Evolutionary conservation across 495 filamentous ascomycete species (phyloP).

Genomic region (Wilcoxina mikolae): DNA sequence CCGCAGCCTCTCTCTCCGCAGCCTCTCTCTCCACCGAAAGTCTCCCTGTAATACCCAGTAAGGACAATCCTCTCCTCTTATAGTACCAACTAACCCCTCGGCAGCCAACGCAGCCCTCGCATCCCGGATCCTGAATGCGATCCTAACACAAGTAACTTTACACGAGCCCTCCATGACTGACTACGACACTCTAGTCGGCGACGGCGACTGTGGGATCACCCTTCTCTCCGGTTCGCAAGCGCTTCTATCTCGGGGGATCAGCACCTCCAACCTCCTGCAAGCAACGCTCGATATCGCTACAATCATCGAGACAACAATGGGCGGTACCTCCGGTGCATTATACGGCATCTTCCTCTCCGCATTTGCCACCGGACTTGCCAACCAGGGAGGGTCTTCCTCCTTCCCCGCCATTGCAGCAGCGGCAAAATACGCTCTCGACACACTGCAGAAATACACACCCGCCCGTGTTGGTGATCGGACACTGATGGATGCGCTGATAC

Average conservation of each 20-base stretch:
- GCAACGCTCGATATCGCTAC: conserved; percentile 60
- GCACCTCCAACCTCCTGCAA: conserved; percentile 52
- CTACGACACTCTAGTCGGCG: conserved; percentile 84
- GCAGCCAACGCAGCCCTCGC: background rate
- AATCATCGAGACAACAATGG: conserved; percentile 76
- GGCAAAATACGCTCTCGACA: conserved; percentile 50
- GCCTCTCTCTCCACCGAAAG: background rate
- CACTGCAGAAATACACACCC: conserved; percentile 72
- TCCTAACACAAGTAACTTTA: background rate
- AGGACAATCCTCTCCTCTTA: background rate
- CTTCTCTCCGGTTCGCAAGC: conserved; percentile 83
- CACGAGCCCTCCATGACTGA: conserved; percentile 66
- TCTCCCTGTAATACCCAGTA: background rate
- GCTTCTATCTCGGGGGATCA: conserved; percentile 41
- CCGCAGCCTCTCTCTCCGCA: background rate
- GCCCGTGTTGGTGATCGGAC: conserved; percentile 81
- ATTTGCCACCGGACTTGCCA: conserved; percentile 58
- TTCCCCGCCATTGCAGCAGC: conserved; percentile 41
- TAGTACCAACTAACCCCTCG: background rate
- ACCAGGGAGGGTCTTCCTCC: conserved; percentile 2
- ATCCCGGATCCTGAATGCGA: background rate
- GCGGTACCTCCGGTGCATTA: conserved; percentile 85
- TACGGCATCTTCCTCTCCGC: conserved; percentile 95
- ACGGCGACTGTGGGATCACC: conserved; percentile 88
- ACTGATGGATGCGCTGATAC: conserved; percentile 74